Percentiles rank a stretch among this genome's conserved stretches.
Conservation (phyloP, 1,284 basidiomycete genomes). For the Vanrija sp. region DNA sequence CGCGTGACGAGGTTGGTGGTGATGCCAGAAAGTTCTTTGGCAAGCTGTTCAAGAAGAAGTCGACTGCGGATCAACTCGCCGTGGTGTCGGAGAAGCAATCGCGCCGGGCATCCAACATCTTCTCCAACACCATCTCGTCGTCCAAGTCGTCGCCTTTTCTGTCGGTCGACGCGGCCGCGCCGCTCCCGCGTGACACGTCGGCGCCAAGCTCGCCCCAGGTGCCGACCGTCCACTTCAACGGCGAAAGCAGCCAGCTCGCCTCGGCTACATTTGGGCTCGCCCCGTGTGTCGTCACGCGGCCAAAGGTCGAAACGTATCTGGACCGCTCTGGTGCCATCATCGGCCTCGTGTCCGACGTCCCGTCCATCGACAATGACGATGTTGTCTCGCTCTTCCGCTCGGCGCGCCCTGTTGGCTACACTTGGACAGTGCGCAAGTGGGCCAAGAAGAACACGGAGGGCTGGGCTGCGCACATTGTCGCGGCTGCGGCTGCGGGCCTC, state of each 20-base stretch:
- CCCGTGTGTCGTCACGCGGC: constrained; percentile 28
- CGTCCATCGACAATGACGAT: neutral
- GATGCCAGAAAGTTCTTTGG: constrained; percentile 62
- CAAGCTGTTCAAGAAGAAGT: constrained; percentile 63
- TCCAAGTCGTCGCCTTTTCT: constrained; percentile 2
- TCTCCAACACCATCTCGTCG: neutral
- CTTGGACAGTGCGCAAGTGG: constrained; percentile 79
- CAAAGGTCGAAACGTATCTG: constrained; percentile 21
- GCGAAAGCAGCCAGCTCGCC: constrained; percentile 15
- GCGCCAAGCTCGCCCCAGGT: constrained; percentile 3
- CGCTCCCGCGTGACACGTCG: neutral
- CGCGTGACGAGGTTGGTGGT: constrained; percentile 20
- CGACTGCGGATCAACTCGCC: too few species aligned
- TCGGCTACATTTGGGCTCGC: constrained; percentile 44
- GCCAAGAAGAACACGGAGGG: constrained; percentile 56
- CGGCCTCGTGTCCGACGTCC: constrained; percentile 18
- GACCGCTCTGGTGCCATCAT: constrained; percentile 33
- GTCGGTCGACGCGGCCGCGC: neutral
- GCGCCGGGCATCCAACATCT: too few species aligned
- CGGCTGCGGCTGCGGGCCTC: constrained; percentile 38
- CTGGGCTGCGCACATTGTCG: constrained; percentile 40
- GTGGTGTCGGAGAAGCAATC: too few species aligned
- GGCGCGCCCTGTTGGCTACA: constrained; percentile 55
- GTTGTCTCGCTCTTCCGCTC: constrained; percentile 16
- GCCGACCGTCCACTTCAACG: constrained; percentile 6